phyloP scores from a whole-genome alignment of 2,329 filamentous ascomycete genomes.

The Aspergillus brunneoviolaceus region DNA sequence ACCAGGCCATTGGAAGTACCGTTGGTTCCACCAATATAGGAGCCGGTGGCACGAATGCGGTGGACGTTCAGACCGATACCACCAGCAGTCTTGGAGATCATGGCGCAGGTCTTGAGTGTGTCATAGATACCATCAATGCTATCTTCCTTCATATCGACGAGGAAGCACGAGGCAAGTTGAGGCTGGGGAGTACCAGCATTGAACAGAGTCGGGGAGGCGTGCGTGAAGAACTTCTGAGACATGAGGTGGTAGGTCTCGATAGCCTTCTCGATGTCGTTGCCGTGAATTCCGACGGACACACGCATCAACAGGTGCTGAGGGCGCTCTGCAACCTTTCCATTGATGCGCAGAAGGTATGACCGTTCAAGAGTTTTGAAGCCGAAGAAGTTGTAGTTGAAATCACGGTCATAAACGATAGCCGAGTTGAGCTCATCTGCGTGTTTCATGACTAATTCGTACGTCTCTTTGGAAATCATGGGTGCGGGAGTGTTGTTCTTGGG shows the following conservation, averaged over 20 bases:
- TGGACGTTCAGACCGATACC: conserved; percentile 97
- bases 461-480: conserved; percentile 92
- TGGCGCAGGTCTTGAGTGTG: conserved; percentile 96
- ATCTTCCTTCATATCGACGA: conserved; percentile 99
- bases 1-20: conserved; percentile 96
- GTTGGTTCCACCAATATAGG: conserved; percentile 97
- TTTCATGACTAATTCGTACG: conserved; percentile 90
- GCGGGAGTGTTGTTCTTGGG: conserved; percentile 80
- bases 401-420: conserved; percentile 97
- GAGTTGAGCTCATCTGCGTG: conserved; percentile 98
- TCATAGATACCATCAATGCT: conserved; percentile 99
- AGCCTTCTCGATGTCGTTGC: conserved; percentile 88
- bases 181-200: conserved; percentile 93
- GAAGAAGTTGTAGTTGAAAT: conserved; percentile 99
- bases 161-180: conserved; percentile 96
- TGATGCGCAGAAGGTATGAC: conserved; percentile 92
- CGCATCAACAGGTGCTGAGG: conserved; percentile 99
- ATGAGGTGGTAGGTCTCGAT: conserved; percentile 98
- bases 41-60: conserved; percentile 93
- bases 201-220: conserved; percentile 96
- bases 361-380: conserved; percentile 99
- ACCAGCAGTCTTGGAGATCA: conserved; percentile 99
- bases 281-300: conserved; percentile 95
- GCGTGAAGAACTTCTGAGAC: conserved; percentile 98
- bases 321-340: conserved; percentile 94